Base-by-base conservation (phyloP, 352 stramenopile species). In the Globisporangium iwayamae region DNA sequence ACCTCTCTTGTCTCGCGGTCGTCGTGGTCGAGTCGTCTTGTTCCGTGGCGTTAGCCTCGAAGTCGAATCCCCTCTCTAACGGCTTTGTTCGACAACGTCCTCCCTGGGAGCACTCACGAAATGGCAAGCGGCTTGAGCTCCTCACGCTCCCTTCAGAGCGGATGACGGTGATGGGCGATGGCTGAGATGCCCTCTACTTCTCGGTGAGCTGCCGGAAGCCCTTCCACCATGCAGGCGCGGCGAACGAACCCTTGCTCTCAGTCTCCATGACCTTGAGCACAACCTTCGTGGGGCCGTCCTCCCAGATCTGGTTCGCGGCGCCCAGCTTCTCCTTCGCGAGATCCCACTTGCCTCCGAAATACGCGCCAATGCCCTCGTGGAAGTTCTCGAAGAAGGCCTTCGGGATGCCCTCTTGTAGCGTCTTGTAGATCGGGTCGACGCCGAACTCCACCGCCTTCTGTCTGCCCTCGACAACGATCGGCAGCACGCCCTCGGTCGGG, bases 271-370 rank as follows among this genome's bases (percentile, higher is more conserved):
- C 85, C 61, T 90, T 87, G 38, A 93, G 86, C 38, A 98, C 89
- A n/a, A 97, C 95, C 59, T 64, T 63, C 38, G 82, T 93, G 9
- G 83, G 84, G 0, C 85, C 90, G 59, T 94, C 87, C 56, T 91
- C 85, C 84, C 93, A 88, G 47, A 97, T 90, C 60, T 98, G 94
- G 59, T 98, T 96, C 9, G 95, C 94, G 18, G 74, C 58, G 3
- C 86, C 89, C 16, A 99, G 77, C 45, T 87, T 84, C 34, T 85
- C 65, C 43, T 90, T 85, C 34, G 92, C 94, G 7, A 79, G 50
- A 22, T 87, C 78, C 94, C 96, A 99, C 59, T 98, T 89, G 41
- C 97, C 96, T 4, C 80, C 76, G 47, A 99, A 93, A 65, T 99
- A 99, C 9, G 88, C 72, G 13, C 87, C 78, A n/a, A 98, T 91